Base-by-base conservation (phyloP, 495 filamentous ascomycete genomes). In the Penicillium paxilli region DNA sequence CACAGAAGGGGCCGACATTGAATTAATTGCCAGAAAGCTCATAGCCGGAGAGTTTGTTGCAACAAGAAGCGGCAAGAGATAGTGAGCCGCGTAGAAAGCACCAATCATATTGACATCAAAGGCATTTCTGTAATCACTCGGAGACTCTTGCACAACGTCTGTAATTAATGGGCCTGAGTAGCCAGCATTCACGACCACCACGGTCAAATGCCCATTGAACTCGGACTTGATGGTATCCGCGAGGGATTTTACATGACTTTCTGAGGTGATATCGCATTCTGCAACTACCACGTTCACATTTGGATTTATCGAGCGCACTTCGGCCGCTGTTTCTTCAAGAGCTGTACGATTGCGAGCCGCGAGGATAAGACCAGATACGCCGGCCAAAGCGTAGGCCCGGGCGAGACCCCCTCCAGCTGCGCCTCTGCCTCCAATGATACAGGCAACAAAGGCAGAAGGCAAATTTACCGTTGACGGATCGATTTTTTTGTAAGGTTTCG, bases 21-120 rank as follows among this genome's bases (percentile, higher is more conserved):
- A 69, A 40, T 30, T 52, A 9, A 75, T 64, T 1, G 55, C 68
- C 16, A 75, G 57, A 33, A 75, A 70, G n/a, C 60, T 58, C 47
- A 55, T 70, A n/a, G 54, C 57, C 2, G 59, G 58, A 6, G 52
- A 46, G 3, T 56, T 42, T 6, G 55, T 59, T 12, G 30, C 47
- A 5, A 72, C 55, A 25, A 81, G 55, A 20, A 79, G 49, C 10
- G 77, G 74, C 11, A 74, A 53, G 42, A 80, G 75, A 41, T 66
- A 69, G 47, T 58, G 65, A 17, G 70, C 62, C 17, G 70, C 66
- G 2, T 78, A 51, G 48, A 71, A 78, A 1, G 62, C 56, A 3
- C 77, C 78, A 20, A 74, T 68, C 22, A 75, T 50, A 59, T 80
- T 77, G 28, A 75, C 64, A 38, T 73, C 67, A 37, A 68, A 78